Evolutionary conservation across 2,329 filamentous ascomycete genomes (phyloP).

Genomic region (Dryadomyces quercus-mongolicae): DNA sequence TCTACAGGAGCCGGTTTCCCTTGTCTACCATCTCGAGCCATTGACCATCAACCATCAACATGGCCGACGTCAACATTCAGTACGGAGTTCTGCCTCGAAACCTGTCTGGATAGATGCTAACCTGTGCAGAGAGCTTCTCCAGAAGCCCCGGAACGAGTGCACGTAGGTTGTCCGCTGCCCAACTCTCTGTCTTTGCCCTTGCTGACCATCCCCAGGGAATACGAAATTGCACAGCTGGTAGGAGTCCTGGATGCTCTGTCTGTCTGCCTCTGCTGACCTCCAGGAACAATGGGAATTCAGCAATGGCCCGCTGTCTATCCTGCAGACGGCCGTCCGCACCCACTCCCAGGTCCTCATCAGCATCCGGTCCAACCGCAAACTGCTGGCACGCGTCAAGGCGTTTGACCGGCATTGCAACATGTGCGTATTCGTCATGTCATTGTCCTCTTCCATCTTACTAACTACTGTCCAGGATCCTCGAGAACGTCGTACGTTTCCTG

Average conservation of each 20-base stretch:
- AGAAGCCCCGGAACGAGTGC: slow-evolving; percentile 14
- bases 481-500: slow-evolving; percentile 19
- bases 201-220: slow-evolving; percentile 51
- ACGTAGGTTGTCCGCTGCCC: slow-evolving; percentile 5
- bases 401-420: slow-evolving; percentile 99
- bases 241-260: neutral
- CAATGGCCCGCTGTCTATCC: slow-evolving; percentile 60
- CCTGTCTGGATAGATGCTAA: neutral
- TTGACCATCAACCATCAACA: neutral
- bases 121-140: slow-evolving; percentile 10
- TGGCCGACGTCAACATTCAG: neutral
- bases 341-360: slow-evolving; percentile 96
- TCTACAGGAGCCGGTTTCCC: no score
- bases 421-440: slow-evolving; percentile 21
- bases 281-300: slow-evolving; percentile 42
- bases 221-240: slow-evolving; percentile 64
- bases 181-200: neutral
- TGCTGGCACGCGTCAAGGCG: slow-evolving; percentile 92
- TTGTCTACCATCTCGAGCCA: no score
- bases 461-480: slow-evolving; percentile 15
- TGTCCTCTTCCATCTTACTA: neutral
- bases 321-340: slow-evolving; percentile 89
- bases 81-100: no score
- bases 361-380: slow-evolving; percentile 95
- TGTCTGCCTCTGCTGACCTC: neutral